These are phyloP conservation scores for Yamadazyma atmosphaerica DNA, from an alignment of 1,139 yeast genomes.

Conservation along the genomic window DNA sequence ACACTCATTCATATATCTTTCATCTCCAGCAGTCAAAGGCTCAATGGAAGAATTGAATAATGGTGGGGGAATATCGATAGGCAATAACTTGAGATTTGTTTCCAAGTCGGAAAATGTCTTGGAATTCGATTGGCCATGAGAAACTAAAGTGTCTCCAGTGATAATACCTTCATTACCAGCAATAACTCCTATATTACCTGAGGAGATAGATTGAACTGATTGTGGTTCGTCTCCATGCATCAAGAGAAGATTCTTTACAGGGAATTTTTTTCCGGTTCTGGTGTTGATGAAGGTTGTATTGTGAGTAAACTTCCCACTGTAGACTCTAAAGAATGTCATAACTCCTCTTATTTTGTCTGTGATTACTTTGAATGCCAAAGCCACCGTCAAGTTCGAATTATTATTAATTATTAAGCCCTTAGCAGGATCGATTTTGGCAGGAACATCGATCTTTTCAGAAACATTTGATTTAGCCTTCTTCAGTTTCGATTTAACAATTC, in stretches of 20 bases:
- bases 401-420: constrained; percentile 55
- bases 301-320: constrained; percentile 71
- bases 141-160: constrained; percentile 88
- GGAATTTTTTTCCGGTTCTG: constrained; percentile 64
- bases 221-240: constrained; percentile 91
- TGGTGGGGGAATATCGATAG: constrained; percentile 88
- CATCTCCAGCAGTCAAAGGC: constrained; percentile 82
- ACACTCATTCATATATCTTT: constrained; percentile 65
- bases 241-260: constrained; percentile 65
- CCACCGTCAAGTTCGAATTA: constrained; percentile 63
- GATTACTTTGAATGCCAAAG: constrained; percentile 87
- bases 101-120: constrained; percentile 55
- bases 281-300: constrained; percentile 68
- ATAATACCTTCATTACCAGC: constrained; percentile 68
- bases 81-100: constrained; percentile 56
- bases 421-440: constrained; percentile 37
- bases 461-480: constrained; percentile 12
- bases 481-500: constrained; percentile 13
- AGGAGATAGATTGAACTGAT: constrained; percentile 58
- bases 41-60: constrained; percentile 85
- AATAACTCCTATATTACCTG: constrained; percentile 92
- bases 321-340: constrained; percentile 84
- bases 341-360: constrained; percentile 83
- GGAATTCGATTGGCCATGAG: constrained; percentile 41
- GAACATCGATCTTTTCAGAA: constrained; percentile 23